phyloP scores from a whole-genome alignment of 805 yeast species.

The Saturnispora kantuleensis region DNA sequence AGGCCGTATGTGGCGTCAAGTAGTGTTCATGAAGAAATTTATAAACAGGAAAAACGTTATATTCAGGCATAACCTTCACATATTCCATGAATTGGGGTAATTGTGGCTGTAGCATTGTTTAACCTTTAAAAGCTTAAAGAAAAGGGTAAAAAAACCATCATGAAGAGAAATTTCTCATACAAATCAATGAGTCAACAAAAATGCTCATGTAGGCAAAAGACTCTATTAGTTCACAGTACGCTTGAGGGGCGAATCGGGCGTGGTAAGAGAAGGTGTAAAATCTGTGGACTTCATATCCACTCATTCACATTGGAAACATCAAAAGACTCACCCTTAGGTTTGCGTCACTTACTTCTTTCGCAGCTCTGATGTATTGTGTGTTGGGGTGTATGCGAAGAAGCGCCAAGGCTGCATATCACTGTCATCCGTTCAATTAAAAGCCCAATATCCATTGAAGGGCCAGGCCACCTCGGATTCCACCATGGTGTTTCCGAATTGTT shows the following conservation, averaged over 20 bases:
- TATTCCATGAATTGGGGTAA: constrained; percentile 35
- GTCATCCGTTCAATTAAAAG: neutral
- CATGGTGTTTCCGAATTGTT: constrained; percentile 2
- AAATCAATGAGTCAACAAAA: neutral
- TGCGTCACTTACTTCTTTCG: too few relatives aligned
- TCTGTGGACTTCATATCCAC: too few relatives aligned
- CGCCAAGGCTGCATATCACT: too few relatives aligned
- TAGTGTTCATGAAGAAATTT: constrained; percentile 65
- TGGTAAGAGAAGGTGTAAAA: too few relatives aligned
- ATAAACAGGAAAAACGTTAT: constrained; percentile 73
- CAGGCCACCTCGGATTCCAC: neutral
- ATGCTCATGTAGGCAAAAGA: neutral
- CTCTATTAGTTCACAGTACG: too few relatives aligned
- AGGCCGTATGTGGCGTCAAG: constrained; percentile 84
- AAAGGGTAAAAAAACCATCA: neutral
- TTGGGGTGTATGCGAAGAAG: too few relatives aligned
- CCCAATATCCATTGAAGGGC: constrained; percentile 7
- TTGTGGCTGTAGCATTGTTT: constrained; percentile 34
- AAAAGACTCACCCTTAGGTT: too few relatives aligned
- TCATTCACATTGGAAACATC: too few relatives aligned
- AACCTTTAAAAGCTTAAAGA: constrained; percentile 12
- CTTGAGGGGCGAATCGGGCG: too few relatives aligned
- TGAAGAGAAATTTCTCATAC: constrained; percentile 1
- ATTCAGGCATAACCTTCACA: constrained; percentile 28
- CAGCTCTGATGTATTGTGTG: too few relatives aligned